Conservation (phyloP, 345 rosid genomes). For the Erucastrum elatum region DNA sequence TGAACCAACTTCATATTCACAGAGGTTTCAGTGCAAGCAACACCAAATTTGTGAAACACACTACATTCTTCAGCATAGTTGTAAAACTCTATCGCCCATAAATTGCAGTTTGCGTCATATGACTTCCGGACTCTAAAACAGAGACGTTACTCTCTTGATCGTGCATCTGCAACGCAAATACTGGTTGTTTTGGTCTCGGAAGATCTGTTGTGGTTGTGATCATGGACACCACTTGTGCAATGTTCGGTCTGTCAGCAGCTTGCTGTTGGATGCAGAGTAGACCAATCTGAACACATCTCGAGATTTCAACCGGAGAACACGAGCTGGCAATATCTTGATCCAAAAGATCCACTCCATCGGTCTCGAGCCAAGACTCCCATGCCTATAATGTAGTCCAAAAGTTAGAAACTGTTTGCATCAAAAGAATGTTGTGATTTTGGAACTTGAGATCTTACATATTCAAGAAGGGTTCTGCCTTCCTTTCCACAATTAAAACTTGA, state of each 20-base stretch:
- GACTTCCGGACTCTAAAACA: slow-evolving; percentile 10
- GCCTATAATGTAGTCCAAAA: neutral
- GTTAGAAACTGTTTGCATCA: neutral
- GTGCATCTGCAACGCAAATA: neutral
- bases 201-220: slow-evolving; percentile 15
- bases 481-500: slow-evolving; percentile 22
- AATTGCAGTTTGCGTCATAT: slow-evolving; percentile 22
- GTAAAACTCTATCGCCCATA: slow-evolving; percentile 15
- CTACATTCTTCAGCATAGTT: neutral
- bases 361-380: slow-evolving; percentile 28
- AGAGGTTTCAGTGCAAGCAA: neutral
- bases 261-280: slow-evolving; percentile 25
- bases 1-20: neutral
- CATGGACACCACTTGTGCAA: slow-evolving; percentile 24
- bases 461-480: slow-evolving; percentile 21
- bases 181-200: slow-evolving; percentile 26
- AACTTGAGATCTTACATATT: slow-evolving; percentile 2
- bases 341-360: slow-evolving; percentile 12
- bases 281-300: slow-evolving; percentile 28
- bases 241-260: slow-evolving; percentile 29
- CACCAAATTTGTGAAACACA: neutral
- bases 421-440: neutral
- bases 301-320: neutral
- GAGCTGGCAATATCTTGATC: slow-evolving; percentile 15
- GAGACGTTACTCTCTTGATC: neutral